A percentile compares a stretch with the other conserved stretches of the same genome.
Evolutionary conservation across 192 early-diverging fungal species (phyloP).

Genomic region (Podila minutissima): DNA sequence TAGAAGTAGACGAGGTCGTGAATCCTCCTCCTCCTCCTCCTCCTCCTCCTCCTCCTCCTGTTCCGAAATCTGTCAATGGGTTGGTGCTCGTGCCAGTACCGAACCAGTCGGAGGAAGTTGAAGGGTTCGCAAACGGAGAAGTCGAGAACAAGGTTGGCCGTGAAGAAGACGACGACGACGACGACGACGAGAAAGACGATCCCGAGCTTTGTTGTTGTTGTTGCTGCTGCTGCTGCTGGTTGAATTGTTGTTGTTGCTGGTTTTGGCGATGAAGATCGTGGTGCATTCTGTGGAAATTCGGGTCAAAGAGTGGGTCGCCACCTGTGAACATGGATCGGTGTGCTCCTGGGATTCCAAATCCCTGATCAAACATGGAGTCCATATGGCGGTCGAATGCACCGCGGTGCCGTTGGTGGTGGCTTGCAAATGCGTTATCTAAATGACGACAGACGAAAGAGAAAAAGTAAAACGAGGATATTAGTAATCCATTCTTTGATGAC

Average conservation of each 20-base stretch:
- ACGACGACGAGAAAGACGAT: conserved; percentile 8
- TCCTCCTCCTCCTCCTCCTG: no score
- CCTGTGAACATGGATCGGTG: neutral
- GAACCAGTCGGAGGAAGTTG: conserved; percentile 7
- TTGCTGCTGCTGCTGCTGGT: neutral
- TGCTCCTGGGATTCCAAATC: neutral
- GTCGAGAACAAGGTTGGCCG: conserved; percentile 40
- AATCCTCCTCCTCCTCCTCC: no score
- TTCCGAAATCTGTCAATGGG: conserved; percentile 27
- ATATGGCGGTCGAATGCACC: conserved; percentile 16
- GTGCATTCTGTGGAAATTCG: neutral
- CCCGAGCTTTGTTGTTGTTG: neutral
- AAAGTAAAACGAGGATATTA: neutral
- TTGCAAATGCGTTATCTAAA: conserved; percentile 20
- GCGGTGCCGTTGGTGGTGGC: conserved; percentile 29
- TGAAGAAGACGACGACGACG: neutral
- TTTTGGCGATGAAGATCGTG: neutral
- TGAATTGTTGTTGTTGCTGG: neutral
- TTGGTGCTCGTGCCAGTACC: conserved; percentile 19
- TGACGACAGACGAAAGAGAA: neutral
- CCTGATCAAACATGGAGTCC: conserved; percentile 18
- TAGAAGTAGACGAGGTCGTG: conserved; percentile 11
- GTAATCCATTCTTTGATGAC: neutral
- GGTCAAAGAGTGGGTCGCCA: neutral
- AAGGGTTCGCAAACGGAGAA: conserved; percentile 23